Percentiles rank a stretch among this genome's conserved stretches.
Conservation (phyloP, 371 early-diverging fungal species). For the Coemansia sp. region DNA sequence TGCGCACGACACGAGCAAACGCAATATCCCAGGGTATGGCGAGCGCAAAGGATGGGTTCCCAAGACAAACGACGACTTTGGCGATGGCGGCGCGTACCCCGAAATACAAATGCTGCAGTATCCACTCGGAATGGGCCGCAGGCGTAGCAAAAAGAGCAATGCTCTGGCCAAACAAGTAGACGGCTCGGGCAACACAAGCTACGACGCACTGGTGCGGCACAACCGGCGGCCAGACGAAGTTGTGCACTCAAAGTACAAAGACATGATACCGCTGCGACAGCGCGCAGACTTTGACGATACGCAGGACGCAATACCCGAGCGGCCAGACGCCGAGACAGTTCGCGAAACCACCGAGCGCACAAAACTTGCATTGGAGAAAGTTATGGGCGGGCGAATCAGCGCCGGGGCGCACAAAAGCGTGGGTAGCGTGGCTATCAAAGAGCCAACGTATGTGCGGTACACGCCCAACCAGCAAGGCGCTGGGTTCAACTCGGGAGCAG, state of each 20-base stretch:
- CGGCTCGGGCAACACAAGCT: constrained; percentile 83
- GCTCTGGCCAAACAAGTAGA: constrained; percentile 89
- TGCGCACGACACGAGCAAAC: background rate
- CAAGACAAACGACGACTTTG: constrained; percentile 82
- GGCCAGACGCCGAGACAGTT: constrained; percentile 81
- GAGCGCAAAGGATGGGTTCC: constrained; percentile 78
- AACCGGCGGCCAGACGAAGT: constrained; percentile 71
- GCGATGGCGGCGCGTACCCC: constrained; percentile 96
- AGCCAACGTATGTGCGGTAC: constrained; percentile 85
- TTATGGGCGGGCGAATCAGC: constrained; percentile 75
- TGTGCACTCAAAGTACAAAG: constrained; percentile 82
- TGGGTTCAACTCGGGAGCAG: constrained; percentile 65
- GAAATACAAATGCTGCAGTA: constrained; percentile 90
- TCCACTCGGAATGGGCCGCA: constrained; percentile 91
- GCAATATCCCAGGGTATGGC: constrained; percentile 74
- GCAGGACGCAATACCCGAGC: constrained; percentile 65
- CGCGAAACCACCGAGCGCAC: constrained; percentile 86
- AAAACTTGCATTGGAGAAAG: constrained; percentile 80
- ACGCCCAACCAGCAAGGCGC: constrained; percentile 77
- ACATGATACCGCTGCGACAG: constrained; percentile 75
- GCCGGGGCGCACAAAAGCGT: constrained; percentile 59
- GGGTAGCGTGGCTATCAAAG: constrained; percentile 53
- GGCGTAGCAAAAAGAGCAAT: constrained; percentile 63
- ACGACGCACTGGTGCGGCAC: constrained; percentile 84
- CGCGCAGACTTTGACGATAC: constrained; percentile 67